These are phyloP conservation scores for Pythium myriotylum DNA, from an alignment of 352 stramenopile species.

Conservation along the genomic window DNA sequence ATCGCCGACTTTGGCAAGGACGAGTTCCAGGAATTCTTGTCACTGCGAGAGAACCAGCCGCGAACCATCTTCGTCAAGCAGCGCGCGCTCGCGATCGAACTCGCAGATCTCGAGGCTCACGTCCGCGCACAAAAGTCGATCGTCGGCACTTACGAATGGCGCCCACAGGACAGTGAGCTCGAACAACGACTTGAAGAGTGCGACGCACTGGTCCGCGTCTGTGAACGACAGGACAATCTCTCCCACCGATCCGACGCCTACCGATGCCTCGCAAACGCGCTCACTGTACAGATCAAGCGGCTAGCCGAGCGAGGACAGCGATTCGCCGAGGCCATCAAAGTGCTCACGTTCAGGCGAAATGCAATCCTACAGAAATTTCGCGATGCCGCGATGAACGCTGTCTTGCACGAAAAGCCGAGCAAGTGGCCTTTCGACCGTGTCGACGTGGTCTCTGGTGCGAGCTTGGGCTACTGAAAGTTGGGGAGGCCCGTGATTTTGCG, in stretches of 20 bases:
- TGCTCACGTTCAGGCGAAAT: slow-evolving; percentile 51
- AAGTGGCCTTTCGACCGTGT: background rate
- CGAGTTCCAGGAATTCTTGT: slow-evolving; percentile 21
- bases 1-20: slow-evolving; percentile 13
- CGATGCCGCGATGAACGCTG: background rate
- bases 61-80: slow-evolving; percentile 50
- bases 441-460: background rate
- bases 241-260: slow-evolving; percentile 48
- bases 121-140: slow-evolving; percentile 50
- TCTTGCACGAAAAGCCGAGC: background rate
- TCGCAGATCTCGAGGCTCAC: slow-evolving; percentile 43
- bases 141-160: slow-evolving; percentile 57
- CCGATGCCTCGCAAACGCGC: slow-evolving; percentile 53
- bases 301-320: slow-evolving; percentile 41
- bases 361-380: slow-evolving; percentile 20
- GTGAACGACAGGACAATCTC: slow-evolving; percentile 42
- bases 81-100: slow-evolving; percentile 42
- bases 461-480: no score
- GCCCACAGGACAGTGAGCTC: slow-evolving; percentile 25
- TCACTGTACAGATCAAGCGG: slow-evolving; percentile 48
- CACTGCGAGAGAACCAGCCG: slow-evolving; percentile 21
- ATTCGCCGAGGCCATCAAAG: slow-evolving; percentile 48
- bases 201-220: slow-evolving; percentile 45
- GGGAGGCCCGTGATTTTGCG: background rate
- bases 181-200: slow-evolving; percentile 55